Conservation (phyloP, 2,329 filamentous ascomycete genomes). For the Fusarium buxicola region DNA sequence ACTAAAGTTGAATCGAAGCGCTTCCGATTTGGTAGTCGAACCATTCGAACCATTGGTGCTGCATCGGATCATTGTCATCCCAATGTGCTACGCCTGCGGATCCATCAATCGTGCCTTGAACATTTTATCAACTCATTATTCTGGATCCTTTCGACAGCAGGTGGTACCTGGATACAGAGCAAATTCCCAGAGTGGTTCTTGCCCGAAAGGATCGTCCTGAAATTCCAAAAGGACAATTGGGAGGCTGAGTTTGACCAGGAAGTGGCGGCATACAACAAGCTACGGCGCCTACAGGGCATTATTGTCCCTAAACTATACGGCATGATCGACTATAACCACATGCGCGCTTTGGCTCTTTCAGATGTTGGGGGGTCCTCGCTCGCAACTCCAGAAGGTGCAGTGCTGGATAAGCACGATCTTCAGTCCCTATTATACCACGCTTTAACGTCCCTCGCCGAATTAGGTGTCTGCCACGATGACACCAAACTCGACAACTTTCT, state of each 20-base stretch:
- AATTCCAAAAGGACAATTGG: constrained; percentile 42
- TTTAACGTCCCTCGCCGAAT: constrained; percentile 18
- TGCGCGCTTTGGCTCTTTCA: constrained; percentile 40
- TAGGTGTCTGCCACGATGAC: constrained; percentile 38
- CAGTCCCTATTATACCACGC: constrained; percentile 6
- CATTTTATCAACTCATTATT: not conserved
- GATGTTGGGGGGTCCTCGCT: constrained; percentile 40
- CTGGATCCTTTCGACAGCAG: not conserved
- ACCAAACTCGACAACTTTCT: constrained; percentile 42
- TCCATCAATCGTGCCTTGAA: not conserved
- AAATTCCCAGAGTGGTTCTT: constrained; percentile 29
- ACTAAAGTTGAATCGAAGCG: not conserved
- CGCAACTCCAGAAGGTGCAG: constrained; percentile 34
- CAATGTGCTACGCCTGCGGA: not conserved
- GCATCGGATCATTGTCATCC: not conserved
- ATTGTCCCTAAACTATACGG: constrained; percentile 41
- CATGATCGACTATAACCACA: constrained; percentile 28
- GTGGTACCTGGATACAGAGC: not conserved
- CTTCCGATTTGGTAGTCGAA: not conserved
- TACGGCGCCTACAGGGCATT: constrained; percentile 39
- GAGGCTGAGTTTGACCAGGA: constrained; percentile 46
- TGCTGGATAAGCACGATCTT: constrained; percentile 22
- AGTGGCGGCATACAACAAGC: constrained; percentile 34
- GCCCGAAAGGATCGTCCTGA: constrained; percentile 37
- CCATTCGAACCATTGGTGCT: not conserved